Evolutionary conservation across 345 rosid genomes (phyloP).

Genomic region (Lepidium sativum): DNA sequence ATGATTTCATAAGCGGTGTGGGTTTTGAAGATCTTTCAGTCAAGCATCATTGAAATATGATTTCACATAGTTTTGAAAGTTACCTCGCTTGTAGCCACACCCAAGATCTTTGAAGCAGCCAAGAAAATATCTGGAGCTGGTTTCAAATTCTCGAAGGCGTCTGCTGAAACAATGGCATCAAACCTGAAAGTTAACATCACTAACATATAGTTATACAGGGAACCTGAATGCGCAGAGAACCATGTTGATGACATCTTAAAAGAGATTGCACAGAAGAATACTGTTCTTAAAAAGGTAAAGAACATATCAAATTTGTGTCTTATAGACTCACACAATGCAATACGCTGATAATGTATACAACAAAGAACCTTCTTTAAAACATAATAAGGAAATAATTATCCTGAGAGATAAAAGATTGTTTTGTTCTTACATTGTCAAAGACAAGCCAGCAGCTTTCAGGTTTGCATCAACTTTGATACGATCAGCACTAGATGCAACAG

Average conservation of each 20-base stretch:
- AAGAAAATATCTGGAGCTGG: slow-evolving; percentile 98
- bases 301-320: background rate
- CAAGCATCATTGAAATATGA: background rate
- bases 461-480: slow-evolving; percentile 94
- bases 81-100: slow-evolving; percentile 77
- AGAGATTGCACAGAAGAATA: background rate
- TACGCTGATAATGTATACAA: background rate
- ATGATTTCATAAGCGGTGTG: background rate
- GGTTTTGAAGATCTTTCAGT: background rate
- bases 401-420: background rate
- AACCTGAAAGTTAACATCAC: slow-evolving; percentile 48
- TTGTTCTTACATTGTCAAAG: slow-evolving; percentile 53
- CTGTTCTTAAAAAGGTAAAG: background rate
- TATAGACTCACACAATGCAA: background rate
- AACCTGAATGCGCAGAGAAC: background rate
- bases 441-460: slow-evolving; percentile 80
- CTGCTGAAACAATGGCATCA: slow-evolving; percentile 95
- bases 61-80: background rate
- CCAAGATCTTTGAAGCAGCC: slow-evolving; percentile 79
- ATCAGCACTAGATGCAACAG: slow-evolving; percentile 97
- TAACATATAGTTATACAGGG: background rate
- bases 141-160: slow-evolving; percentile 92
- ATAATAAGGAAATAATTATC: background rate
- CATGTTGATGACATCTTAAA: background rate
- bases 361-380: background rate